These are phyloP conservation scores for Neurospora terricola DNA, from an alignment of 495 filamentous ascomycete species.

Conservation along the genomic window DNA sequence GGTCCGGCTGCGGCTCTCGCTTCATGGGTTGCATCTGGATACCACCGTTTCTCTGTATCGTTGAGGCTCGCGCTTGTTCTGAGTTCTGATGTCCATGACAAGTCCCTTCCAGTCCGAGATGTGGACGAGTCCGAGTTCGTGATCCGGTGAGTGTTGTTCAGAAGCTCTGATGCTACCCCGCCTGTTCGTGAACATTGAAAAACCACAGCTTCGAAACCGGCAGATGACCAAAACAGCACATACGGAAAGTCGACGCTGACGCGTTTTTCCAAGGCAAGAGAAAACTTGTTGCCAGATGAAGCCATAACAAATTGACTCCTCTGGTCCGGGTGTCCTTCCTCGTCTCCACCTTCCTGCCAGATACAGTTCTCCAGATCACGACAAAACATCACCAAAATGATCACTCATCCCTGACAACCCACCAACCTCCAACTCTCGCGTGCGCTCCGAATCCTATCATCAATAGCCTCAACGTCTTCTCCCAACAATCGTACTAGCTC, in stretches of 20 bases:
- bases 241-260: background rate
- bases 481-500: background rate
- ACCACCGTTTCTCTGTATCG: background rate
- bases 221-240: background rate
- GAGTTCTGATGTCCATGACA: background rate
- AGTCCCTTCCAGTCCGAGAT: background rate
- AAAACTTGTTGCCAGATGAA: background rate
- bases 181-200: background rate
- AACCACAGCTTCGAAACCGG: background rate
- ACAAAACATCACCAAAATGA: background rate
- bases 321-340: background rate
- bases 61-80: background rate
- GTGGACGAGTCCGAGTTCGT: background rate
- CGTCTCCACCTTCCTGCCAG: background rate
- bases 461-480: background rate
- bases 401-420: background rate
- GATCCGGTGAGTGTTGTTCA: background rate
- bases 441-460: background rate
- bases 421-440: background rate
- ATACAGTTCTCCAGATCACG: background rate
- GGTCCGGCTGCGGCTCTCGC: background rate
- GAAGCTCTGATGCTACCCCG: background rate
- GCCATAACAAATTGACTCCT: too few species aligned
- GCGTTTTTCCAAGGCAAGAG: background rate
- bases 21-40: background rate